Conservation (phyloP, 306 rosid species). For the Herpetospermum pedunculosum region DNA sequence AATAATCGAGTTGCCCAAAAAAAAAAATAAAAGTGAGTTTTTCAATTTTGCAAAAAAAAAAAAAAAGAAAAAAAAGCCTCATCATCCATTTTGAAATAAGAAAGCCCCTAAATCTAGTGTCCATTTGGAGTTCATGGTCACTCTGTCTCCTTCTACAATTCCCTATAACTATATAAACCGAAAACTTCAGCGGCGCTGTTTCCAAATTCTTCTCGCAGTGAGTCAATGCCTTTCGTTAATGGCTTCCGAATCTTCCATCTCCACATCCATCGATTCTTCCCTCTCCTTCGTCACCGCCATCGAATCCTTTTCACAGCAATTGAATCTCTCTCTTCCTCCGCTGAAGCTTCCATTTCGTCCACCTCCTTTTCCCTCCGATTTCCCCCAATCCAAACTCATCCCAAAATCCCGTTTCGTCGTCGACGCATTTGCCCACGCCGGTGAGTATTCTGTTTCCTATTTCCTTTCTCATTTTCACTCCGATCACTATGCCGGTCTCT, state of each 20-base stretch:
- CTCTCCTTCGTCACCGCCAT: conserved; percentile 38
- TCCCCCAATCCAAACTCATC: conserved; percentile 62
- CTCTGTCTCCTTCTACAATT: too few species aligned
- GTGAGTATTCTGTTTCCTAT: conserved; percentile 46
- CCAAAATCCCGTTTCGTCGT: conserved; percentile 71
- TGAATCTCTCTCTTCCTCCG: conserved; percentile 9
- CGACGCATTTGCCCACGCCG: conserved; percentile 68
- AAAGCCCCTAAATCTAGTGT: too few species aligned
- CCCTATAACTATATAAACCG: too few species aligned
- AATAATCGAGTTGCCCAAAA: too few species aligned
- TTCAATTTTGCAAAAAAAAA: too few species aligned
- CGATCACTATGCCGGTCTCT: conserved; percentile 77
- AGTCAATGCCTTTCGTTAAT: conserved; percentile 1
- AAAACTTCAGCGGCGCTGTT: not conserved
- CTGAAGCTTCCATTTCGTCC: conserved; percentile 15
- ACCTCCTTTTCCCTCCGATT: conserved; percentile 28
- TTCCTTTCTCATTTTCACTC: conserved; percentile 95
- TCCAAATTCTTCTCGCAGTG: not conserved
- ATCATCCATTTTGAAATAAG: too few species aligned
- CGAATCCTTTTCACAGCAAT: conserved; percentile 18
- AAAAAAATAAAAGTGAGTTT: too few species aligned
- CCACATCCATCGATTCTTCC: conserved; percentile 39
- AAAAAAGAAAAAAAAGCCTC: too few species aligned
- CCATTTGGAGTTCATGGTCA: too few species aligned
- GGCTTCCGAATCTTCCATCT: conserved; percentile 24